These are phyloP conservation scores for Aphanomyces stellatus DNA, from an alignment of 352 stramenopile genomes.

Conservation along the genomic window DNA sequence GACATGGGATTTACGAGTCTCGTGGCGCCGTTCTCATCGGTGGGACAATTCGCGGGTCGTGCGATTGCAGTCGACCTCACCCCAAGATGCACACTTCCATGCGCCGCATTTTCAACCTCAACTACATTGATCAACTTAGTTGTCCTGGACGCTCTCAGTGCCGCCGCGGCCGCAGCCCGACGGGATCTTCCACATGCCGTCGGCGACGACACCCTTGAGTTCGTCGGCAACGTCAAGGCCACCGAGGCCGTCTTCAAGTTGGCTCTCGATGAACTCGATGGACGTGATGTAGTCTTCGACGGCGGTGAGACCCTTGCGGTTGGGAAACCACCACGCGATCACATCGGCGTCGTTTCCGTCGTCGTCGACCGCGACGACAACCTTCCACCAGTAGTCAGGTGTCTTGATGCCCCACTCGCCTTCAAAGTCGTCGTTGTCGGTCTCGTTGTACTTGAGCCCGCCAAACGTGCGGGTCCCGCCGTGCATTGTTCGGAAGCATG, in stretches of 20 bases:
- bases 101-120: no score
- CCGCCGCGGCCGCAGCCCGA: neutral
- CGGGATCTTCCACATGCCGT: neutral
- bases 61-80: no score
- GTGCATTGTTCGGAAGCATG: neutral
- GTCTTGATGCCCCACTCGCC: constrained; percentile 9
- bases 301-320: neutral
- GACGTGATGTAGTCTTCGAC: constrained; percentile 1
- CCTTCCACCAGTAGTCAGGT: constrained; percentile 14
- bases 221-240: neutral
- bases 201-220: neutral
- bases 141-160: no score
- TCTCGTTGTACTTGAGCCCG: constrained; percentile 9
- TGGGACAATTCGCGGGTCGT: no score
- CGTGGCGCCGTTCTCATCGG: no score
- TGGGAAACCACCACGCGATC: constrained; percentile 6
- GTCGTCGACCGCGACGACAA: neutral
- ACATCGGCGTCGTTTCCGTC: neutral
- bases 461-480: neutral
- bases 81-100: no score
- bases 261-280: neutral
- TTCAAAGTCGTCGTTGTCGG: neutral
- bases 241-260: neutral
- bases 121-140: no score
- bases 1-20: no score